Base-by-base conservation (phyloP, 495 filamentous ascomycete genomes). In the Echria macrotheca region DNA sequence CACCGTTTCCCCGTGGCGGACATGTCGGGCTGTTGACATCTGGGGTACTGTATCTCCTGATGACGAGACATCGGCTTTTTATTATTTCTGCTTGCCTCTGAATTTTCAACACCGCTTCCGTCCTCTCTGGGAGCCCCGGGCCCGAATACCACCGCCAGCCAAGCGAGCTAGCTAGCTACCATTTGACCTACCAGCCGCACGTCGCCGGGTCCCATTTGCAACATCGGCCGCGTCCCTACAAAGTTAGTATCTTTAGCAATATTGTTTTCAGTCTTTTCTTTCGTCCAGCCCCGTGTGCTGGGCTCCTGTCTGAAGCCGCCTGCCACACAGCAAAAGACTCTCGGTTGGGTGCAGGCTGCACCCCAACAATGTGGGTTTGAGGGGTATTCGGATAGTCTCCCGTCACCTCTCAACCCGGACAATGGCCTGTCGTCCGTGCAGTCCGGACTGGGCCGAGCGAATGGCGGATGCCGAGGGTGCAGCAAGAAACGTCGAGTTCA, bases 1-100 rank as follows among this genome's bases (percentile, higher is more conserved):
- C 40, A 60, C 35, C 36, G 44, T 40, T 50, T 47, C 47, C 51
- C 52, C 57, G 54, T 53, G 57, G 50, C 32, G 58, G 53, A 61
- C 55, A 61, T 45, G 37, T 24, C 31, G 36, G 17, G 50, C 46
- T 21, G 38, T 47, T 37, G 39, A 47, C 29, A 47, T 35, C 33
- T 46, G 44, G 44, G 52, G 44, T 55, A 52, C 19, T n/a, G n/a
- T n/a, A 39, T 19, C 21, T 10, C 15, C 44, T 7, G 18, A 35
- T 23, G 17, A 22, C 44, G 17, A 36, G 12, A 33, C 44, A 26
- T 6, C 1, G 18, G 28, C 7, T n/a, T n/a, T n/a, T n/a, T n/a
- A n/a, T n/a, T n/a, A n/a, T n/a, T n/a, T n/a, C n/a, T n/a, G n/a
- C n/a, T n/a, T n/a, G n/a, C n/a, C n/a, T n/a, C n/a, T n/a, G n/a